Evolutionary conservation across 768 basidiomycete genomes (phyloP).

Genomic region (Kondoa malvinella): DNA sequence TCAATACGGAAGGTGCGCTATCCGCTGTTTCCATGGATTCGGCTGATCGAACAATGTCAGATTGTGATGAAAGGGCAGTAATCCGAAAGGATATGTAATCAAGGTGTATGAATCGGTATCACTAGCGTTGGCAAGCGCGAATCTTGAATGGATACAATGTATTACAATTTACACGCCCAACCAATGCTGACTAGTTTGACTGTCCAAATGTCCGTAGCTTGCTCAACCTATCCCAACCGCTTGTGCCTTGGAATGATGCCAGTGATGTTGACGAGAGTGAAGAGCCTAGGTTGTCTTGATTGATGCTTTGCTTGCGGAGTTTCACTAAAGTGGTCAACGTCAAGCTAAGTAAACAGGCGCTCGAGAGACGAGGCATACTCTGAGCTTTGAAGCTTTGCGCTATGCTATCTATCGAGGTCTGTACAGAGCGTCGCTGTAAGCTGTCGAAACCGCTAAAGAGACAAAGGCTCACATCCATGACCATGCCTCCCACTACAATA

Average conservation of each 20-base stretch:
- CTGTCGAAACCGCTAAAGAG: neutral
- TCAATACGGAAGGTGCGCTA: neutral
- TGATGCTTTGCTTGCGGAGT: constrained; percentile 9
- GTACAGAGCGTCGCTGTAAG: neutral
- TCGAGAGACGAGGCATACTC: neutral
- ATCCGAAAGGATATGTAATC: too few species aligned
- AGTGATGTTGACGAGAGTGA: neutral
- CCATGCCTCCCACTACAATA: constrained; percentile 88
- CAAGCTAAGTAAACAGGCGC: neutral
- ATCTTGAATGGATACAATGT: neutral
- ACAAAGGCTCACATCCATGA: constrained; percentile 43
- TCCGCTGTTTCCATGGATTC: neutral
- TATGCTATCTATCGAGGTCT: constrained; percentile 14
- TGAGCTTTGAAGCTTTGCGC: constrained; percentile 8
- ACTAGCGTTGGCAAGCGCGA: too few species aligned
- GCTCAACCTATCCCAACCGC: neutral
- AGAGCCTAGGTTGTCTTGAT: constrained; percentile 1
- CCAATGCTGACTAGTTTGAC: neutral
- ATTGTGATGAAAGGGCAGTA: constrained; percentile 4
- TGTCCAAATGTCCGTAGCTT: neutral
- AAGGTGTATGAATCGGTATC: too few species aligned
- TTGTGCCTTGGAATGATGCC: neutral
- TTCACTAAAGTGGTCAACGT: constrained; percentile 2
- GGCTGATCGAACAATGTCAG: neutral
- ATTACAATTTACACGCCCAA: neutral